phyloP scores from a whole-genome alignment of 2,329 filamentous ascomycete genomes.

The Apiospora malaysiana region DNA sequence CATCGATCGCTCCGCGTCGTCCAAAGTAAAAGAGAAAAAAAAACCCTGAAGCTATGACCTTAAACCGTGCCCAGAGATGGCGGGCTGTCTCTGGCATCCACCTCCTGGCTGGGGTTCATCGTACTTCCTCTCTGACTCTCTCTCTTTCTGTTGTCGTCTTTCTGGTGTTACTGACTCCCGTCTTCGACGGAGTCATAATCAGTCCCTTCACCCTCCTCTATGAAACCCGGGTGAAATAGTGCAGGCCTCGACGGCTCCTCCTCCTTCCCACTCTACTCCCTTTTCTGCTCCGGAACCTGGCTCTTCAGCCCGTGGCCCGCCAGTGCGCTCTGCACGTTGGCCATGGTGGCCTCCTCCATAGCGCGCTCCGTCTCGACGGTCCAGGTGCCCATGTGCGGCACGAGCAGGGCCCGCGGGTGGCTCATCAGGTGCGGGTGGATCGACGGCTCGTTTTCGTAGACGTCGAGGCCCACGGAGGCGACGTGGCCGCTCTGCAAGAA shows the following conservation, averaged over 20 bases:
- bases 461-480: constrained; percentile 75
- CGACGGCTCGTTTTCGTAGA: constrained; percentile 81
- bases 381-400: constrained; percentile 89
- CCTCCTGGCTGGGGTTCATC: too few relatives aligned
- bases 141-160: too few relatives aligned
- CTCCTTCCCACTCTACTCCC: not conserved
- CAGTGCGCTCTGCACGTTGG: constrained; percentile 70
- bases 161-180: too few relatives aligned
- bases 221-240: too few relatives aligned
- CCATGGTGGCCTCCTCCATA: constrained; percentile 80
- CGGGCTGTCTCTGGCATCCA: too few relatives aligned
- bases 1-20: too few relatives aligned
- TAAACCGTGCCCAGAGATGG: too few relatives aligned
- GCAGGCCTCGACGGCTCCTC: too few relatives aligned
- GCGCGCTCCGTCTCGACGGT: constrained; percentile 69
- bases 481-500: constrained; percentile 75
- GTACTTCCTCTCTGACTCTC: too few relatives aligned
- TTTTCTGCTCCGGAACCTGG: constrained; percentile 73
- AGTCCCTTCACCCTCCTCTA: too few relatives aligned
- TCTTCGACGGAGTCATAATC: too few relatives aligned
- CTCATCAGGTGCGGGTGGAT: constrained; percentile 74
- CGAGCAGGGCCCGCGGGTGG: constrained; percentile 74
- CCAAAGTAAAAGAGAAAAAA: too few relatives aligned
- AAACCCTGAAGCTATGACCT: not conserved
- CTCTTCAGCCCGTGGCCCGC: constrained; percentile 67